These are phyloP conservation scores for Cucurbita pepo DNA, from an alignment of 306 rosid species.

Conservation along the genomic window DNA sequence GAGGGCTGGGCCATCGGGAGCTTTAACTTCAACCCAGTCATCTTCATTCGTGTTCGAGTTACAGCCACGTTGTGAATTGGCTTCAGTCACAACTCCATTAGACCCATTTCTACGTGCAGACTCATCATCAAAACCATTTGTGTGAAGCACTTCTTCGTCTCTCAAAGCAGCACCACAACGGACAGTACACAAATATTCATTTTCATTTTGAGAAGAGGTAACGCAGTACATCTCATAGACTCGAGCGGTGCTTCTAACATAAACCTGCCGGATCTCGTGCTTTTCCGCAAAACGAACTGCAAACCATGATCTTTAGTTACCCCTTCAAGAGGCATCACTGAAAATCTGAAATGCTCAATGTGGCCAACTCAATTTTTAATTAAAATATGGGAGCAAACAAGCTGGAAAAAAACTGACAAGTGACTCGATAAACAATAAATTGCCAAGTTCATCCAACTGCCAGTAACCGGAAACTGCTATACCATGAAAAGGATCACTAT, in stretches of 20 bases:
- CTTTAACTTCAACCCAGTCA: slow-evolving; percentile 80
- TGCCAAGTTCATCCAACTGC: not conserved
- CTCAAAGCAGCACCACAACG: slow-evolving; percentile 53
- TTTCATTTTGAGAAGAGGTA: slow-evolving; percentile 17
- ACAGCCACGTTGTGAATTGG: slow-evolving; percentile 13
- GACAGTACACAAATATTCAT: slow-evolving; percentile 65
- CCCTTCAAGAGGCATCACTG: not conserved
- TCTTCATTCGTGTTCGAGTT: slow-evolving; percentile 32
- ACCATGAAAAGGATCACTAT: not conserved
- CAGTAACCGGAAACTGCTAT: not conserved
- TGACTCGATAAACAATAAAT: not conserved
- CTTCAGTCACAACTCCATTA: slow-evolving; percentile 13
- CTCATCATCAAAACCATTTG: slow-evolving; percentile 11
- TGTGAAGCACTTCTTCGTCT: slow-evolving; percentile 43
- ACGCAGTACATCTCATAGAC: slow-evolving; percentile 59
- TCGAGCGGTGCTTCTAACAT: slow-evolving; percentile 76
- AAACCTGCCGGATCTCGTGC: slow-evolving; percentile 58
- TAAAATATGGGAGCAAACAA: not conserved
- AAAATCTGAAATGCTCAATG: not conserved
- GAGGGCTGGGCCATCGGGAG: slow-evolving; percentile 10
- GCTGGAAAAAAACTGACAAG: not conserved
- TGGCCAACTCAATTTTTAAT: not conserved
- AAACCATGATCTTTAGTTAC: slow-evolving; percentile 10
- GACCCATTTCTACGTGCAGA: slow-evolving; percentile 18
- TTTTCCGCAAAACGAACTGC: slow-evolving; percentile 50